These are phyloP conservation scores for Pholiota adiposa DNA, from an alignment of 1,284 basidiomycete species.

Conservation along the genomic window DNA sequence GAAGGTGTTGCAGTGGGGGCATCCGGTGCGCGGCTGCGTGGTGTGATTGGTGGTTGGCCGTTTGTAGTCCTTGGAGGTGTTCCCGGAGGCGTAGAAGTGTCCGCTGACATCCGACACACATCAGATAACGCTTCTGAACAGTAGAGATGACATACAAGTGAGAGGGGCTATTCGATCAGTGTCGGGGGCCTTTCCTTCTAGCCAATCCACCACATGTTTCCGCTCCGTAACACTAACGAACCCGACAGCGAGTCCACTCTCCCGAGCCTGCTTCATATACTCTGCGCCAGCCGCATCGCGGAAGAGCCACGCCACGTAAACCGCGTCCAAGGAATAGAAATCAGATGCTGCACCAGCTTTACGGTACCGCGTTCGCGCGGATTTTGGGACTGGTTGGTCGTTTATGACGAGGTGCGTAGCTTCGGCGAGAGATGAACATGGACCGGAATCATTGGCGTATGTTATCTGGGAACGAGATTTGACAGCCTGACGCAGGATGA, in stretches of 20 bases:
- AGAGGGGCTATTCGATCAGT: conserved; percentile 63
- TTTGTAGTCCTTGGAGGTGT: conserved; percentile 49
- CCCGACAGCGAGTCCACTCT: conserved; percentile 69
- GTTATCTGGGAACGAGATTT: conserved; percentile 53
- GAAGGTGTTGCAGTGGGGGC: conserved; percentile 46
- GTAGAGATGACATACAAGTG: conserved; percentile 46
- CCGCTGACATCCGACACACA: conserved; percentile 13
- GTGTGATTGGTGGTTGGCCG: conserved; percentile 36
- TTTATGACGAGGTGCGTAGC: conserved; percentile 74
- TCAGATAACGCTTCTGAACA: not conserved
- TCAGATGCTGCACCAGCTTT: conserved; percentile 61
- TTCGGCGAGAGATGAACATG: conserved; percentile 49
- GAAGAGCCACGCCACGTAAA: conserved; percentile 81
- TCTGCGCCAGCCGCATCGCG: conserved; percentile 77
- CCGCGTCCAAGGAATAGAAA: conserved; percentile 79
- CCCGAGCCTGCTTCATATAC: conserved; percentile 85
- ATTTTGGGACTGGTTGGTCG: conserved; percentile 63
- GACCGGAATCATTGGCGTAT: conserved; percentile 52
- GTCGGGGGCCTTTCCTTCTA: conserved; percentile 67
- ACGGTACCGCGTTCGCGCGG: conserved; percentile 74
- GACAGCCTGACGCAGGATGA: conserved; percentile 61
- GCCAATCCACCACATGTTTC: conserved; percentile 82
- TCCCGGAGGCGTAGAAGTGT: conserved; percentile 59
- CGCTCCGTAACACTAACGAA: conserved; percentile 89
- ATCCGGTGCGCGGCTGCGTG: conserved; percentile 43